A percentile compares a stretch with the other conserved stretches of the same genome.
phyloP scores from a whole-genome alignment of 257 asterid species.

The Rhazya stricta region DNA sequence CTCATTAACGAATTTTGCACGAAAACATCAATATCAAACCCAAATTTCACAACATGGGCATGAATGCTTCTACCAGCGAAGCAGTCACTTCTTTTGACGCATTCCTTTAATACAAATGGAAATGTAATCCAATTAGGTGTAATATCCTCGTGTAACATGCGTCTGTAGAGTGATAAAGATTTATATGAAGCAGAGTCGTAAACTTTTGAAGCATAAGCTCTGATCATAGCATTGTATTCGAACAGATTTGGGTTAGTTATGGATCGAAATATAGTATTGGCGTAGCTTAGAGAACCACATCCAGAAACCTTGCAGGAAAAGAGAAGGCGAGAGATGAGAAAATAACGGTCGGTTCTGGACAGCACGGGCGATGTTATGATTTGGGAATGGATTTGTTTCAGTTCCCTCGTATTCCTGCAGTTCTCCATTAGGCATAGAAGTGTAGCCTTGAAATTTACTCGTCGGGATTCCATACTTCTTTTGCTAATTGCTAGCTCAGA shows the following conservation, averaged over 20 bases:
- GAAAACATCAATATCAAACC: conserved; percentile 44
- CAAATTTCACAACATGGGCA: conserved; percentile 46
- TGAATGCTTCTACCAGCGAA: conserved; percentile 48
- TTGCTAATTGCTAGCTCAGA: neutral
- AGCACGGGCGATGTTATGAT: conserved; percentile 39
- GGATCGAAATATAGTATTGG: conserved; percentile 39
- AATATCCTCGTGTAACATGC: conserved; percentile 35
- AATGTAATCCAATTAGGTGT: conserved; percentile 56
- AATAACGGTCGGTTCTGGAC: conserved; percentile 37
- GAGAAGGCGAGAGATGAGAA: conserved; percentile 57
- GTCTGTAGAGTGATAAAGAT: conserved; percentile 43
- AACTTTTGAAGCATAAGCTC: conserved; percentile 52
- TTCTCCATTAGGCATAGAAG: conserved; percentile 40
- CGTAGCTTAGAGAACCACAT: conserved; percentile 40
- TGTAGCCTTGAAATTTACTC: conserved; percentile 28
- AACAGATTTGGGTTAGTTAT: conserved; percentile 43
- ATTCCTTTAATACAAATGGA: conserved; percentile 67
- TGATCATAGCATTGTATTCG: conserved; percentile 60
- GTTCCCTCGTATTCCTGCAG: conserved; percentile 44
- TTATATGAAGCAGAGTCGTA: conserved; percentile 31
- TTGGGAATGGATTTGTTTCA: conserved; percentile 58
- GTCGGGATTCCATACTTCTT: conserved; percentile 34
- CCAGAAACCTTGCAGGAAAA: conserved; percentile 44
- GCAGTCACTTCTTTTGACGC: conserved; percentile 40
- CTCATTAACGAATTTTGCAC: conserved; percentile 58